phyloP scores from a whole-genome alignment of 2,329 filamentous ascomycete genomes.

The Aureobasidium vineae region DNA sequence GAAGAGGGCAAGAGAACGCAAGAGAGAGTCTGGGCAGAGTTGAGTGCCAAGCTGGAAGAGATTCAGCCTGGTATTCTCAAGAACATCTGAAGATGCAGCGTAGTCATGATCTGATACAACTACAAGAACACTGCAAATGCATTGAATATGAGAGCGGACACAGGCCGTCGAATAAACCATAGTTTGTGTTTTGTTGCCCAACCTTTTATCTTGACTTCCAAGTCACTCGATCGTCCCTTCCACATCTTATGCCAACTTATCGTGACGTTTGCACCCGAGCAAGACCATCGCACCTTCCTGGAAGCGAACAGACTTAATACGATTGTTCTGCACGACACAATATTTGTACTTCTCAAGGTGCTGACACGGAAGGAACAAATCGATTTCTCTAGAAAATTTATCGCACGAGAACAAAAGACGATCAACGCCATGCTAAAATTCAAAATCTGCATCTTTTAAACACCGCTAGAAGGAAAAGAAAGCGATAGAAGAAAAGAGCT shows the following conservation, averaged over 20 bases:
- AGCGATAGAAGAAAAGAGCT: not conserved
- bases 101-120: not conserved
- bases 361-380: not conserved
- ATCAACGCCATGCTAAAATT: not conserved
- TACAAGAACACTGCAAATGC: too few relatives aligned
- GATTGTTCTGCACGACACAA: not conserved
- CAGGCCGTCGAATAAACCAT: not conserved
- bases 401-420: not conserved
- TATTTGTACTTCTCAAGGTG: not conserved
- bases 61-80: slow-evolving; percentile 39
- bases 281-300: not conserved
- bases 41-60: slow-evolving; percentile 41
- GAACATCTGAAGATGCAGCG: slow-evolving; percentile 20
- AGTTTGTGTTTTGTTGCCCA: not conserved
- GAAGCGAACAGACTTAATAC: not conserved
- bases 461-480: not conserved
- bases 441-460: not conserved
- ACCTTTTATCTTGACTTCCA: not conserved
- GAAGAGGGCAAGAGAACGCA: slow-evolving; percentile 41
- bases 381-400: not conserved
- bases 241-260: not conserved
- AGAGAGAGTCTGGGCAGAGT: slow-evolving; percentile 43
- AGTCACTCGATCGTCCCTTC: not conserved
- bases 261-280: not conserved
- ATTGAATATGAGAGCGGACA: not conserved